phyloP scores from a whole-genome alignment of 768 basidiomycete genomes.

The Podaxis carcinomalis region DNA sequence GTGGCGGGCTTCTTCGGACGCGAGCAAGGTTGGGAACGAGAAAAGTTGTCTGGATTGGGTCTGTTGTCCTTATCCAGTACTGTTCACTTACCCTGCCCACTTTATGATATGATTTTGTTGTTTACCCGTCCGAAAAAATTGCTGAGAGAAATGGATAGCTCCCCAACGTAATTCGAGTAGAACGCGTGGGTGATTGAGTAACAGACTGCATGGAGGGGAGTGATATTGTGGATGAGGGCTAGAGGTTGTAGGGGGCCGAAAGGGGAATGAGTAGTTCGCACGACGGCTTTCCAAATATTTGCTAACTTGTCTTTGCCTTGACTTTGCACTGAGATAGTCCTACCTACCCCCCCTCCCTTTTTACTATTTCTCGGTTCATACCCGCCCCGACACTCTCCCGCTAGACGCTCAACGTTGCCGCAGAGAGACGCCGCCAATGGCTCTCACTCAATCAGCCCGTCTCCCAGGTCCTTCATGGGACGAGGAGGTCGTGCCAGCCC shows the following conservation, averaged over 20 bases:
- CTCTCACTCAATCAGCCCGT: slow-evolving; percentile 38
- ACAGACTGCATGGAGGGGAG: not conserved
- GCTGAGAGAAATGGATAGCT: not conserved
- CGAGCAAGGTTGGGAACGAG: no score
- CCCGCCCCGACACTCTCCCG: not conserved
- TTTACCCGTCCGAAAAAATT: not conserved
- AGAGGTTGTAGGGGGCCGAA: not conserved
- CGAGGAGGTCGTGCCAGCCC: slow-evolving; percentile 75
- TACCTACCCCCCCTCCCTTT: not conserved
- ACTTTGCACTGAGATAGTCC: not conserved
- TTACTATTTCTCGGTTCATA: not conserved
- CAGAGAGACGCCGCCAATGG: slow-evolving; percentile 24
- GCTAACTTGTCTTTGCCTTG: not conserved
- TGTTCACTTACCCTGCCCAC: not conserved
- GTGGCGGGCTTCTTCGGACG: not conserved
- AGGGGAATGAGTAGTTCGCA: slow-evolving; percentile 7
- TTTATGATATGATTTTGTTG: not conserved
- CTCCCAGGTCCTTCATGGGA: slow-evolving; percentile 64
- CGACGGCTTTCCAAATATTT: slow-evolving; percentile 13
- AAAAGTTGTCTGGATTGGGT: not conserved
- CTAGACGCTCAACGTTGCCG: not conserved
- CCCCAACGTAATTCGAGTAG: not conserved
- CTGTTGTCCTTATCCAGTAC: not conserved
- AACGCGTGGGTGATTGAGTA: not conserved
- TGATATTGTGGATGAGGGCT: not conserved